Base-by-base conservation (phyloP, 257 asterid genomes). In the Pogostemon cablin region DNA sequence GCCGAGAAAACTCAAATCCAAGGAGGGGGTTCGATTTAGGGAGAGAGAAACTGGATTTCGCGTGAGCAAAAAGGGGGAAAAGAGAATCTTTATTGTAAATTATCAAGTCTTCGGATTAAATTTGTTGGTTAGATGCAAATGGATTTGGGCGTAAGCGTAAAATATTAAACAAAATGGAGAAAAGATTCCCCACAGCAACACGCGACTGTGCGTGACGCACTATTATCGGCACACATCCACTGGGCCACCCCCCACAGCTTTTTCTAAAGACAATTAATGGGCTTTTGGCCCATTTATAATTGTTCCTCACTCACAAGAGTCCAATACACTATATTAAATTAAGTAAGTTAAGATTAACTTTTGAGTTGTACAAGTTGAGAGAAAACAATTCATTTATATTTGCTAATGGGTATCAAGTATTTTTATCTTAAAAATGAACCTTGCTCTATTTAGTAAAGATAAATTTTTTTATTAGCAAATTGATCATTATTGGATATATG, bases 141-240 rank as follows among this genome's bases (percentile, higher is more conserved):
- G 72, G 80, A 64, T 75, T 75, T 75, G 65, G 60, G 75, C 64
- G 68, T 67, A 48, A 58, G 75, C 69, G 69, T 80, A 3, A 65
- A 66, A 58, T 7, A 40, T 9, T 10, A 15, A 59, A 34, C 6
- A 10, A 43, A 52, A 38, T 34, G 12, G 3, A 7, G 7, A 56
- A 59, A 71, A 76, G 68, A 69, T 72, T 76, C 81, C 54, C 75
- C 65, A 61, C 60, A 63, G 4, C 57, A 64, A 67, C 72, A 67
- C 79, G 69, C 77, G 71, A 78, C 32, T 15, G 5, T 38, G 42
- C 12, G 60, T 60, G 79, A 55, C 80, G 75, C 80, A 74, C 78
- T 66, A 62, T 54, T 25, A 80, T 71, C 80, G 80, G 83, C 6
- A 71, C 20, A 65, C 68, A 74, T 60, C 65, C 55, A 70, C 61